Conservation (phyloP, 2,329 filamentous ascomycete genomes). For the Ophiostoma ulmi region DNA sequence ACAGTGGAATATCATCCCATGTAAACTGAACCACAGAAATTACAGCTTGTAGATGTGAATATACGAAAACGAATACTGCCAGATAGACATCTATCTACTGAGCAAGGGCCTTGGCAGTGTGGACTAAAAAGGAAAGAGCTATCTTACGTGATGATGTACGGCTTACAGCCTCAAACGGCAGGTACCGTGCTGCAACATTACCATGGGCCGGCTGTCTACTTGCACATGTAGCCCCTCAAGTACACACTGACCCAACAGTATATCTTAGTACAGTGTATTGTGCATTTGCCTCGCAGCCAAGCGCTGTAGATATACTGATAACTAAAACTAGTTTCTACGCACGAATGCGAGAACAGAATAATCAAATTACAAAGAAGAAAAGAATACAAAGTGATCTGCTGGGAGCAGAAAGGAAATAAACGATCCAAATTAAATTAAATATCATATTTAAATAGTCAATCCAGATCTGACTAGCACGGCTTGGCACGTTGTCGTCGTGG, state of each 20-base stretch:
- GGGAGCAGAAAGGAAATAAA: not conserved
- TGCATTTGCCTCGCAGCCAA: too few species aligned
- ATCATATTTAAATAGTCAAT: not conserved
- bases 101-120: slow-evolving; percentile 21
- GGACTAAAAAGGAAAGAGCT: not conserved
- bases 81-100: not conserved
- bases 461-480: not conserved
- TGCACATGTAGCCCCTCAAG: too few species aligned
- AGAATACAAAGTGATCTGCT: not conserved
- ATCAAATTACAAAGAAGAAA: not conserved
- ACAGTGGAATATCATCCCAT: too few species aligned
- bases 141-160: not conserved
- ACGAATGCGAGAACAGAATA: not conserved
- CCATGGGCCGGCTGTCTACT: too few species aligned
- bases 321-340: not conserved
- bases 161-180: not conserved
- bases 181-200: not conserved
- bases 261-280: not conserved
- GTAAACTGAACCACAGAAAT: not conserved
- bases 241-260: not conserved
- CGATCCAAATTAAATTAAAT: not conserved
- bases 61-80: not conserved
- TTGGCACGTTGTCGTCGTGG: slow-evolving; percentile 17
- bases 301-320: too few species aligned
- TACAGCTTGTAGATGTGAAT: not conserved